Percentiles rank a stretch among this genome's conserved stretches.
Conservation (phyloP, 2,329 filamentous ascomycete genomes). For the Helotiales sp. region DNA sequence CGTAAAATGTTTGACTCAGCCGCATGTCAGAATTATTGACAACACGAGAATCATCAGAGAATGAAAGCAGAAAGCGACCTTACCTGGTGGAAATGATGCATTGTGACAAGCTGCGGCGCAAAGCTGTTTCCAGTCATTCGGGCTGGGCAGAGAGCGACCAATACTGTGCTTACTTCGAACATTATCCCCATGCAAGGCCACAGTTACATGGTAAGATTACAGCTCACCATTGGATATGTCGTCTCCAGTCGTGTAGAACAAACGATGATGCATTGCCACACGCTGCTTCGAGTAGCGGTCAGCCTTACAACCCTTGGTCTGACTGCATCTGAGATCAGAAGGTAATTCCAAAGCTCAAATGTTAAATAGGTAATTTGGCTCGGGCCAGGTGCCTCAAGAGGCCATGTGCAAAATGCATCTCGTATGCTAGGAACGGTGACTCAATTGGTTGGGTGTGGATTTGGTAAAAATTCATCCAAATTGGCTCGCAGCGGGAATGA, state of each 20-base stretch:
- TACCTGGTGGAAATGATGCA: no score
- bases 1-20: background rate
- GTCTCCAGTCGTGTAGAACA: background rate
- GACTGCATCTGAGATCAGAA: conserved; percentile 1
- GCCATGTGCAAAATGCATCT: no score
- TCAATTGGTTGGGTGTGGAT: background rate
- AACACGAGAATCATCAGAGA: background rate
- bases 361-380: no score
- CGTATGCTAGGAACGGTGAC: background rate
- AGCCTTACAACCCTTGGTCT: background rate
- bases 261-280: background rate
- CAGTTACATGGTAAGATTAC: background rate
- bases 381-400: no score
- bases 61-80: background rate
- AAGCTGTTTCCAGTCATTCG: background rate
- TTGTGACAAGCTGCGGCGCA: no score
- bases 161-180: background rate
- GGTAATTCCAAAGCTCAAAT: no score
- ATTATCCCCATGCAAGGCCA: background rate
- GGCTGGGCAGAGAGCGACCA: background rate
- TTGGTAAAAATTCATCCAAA: background rate
- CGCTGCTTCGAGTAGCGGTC: background rate
- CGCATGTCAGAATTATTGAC: background rate
- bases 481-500: background rate
- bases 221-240: background rate